Evolutionary conservation across 139 green algal species (phyloP).

Genomic region (Penium margaritaceum): DNA sequence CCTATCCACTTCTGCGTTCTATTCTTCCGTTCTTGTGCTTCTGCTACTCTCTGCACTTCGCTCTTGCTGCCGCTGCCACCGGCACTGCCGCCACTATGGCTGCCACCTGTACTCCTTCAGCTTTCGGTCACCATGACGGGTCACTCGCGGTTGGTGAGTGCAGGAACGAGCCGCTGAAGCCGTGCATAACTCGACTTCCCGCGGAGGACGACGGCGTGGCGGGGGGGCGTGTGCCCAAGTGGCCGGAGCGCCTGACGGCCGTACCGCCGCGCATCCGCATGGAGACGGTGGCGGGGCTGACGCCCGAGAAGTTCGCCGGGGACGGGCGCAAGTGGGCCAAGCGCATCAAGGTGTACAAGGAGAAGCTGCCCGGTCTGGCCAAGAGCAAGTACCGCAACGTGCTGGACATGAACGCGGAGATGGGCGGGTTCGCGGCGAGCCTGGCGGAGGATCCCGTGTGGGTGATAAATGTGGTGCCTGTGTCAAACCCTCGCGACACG

Average conservation of each 20-base stretch:
- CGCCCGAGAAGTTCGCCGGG: not conserved
- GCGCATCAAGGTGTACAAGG: constrained; percentile 16
- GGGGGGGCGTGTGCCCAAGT: constrained; percentile 6
- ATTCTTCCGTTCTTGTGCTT: no score
- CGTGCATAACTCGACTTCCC: no score
- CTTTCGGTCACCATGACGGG: no score
- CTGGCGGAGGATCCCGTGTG: constrained; percentile 29
- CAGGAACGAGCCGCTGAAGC: no score
- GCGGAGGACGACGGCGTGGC: constrained; percentile 9
- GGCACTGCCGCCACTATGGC: no score
- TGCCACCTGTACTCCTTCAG: no score
- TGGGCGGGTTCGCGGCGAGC: constrained; percentile 26
- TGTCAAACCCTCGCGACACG: not conserved
- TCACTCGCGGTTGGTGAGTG: no score
- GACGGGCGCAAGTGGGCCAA: constrained; percentile 8
- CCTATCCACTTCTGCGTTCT: no score
- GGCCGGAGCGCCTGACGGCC: constrained; percentile 16
- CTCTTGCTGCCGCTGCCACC: no score
- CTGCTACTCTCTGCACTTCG: no score
- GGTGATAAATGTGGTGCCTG: constrained; percentile 40
- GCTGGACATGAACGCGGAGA: constrained; percentile 34
- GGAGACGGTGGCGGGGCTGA: no score
- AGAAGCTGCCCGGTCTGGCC: not conserved
- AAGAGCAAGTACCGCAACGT: constrained; percentile 31
- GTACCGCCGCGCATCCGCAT: constrained; percentile 19